phyloP scores from a whole-genome alignment of 495 filamentous ascomycete species.

The Aspergillus carlsbadensis region DNA sequence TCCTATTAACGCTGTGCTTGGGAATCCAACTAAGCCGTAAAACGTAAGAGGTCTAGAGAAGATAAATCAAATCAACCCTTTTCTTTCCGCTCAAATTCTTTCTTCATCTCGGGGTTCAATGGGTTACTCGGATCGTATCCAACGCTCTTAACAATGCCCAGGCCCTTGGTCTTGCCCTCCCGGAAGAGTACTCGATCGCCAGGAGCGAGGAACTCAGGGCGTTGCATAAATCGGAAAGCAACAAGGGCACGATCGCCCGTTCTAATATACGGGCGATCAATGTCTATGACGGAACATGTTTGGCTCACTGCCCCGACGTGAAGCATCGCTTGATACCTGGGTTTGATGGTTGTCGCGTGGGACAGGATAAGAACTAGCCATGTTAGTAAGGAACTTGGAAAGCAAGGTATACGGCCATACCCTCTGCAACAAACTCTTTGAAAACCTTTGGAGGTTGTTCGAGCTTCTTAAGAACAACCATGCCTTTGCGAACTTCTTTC shows the following conservation, averaged over 20 bases:
- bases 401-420: conserved; percentile 35
- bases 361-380: conserved; percentile 81
- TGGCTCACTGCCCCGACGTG: conserved; percentile 95
- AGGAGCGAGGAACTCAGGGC: conserved; percentile 88
- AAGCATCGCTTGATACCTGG: conserved; percentile 97
- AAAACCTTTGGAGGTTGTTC: conserved; percentile 76
- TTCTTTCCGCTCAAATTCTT: conserved; percentile 15
- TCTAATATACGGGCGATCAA: conserved; percentile 92
- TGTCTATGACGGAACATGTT: conserved; percentile 96
- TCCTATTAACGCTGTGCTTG: no score
- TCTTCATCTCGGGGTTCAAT: conserved; percentile 46
- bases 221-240: conserved; percentile 91
- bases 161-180: conserved; percentile 91
- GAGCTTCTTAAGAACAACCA: conserved; percentile 90
- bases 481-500: conserved; percentile 96
- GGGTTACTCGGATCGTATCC: conserved; percentile 75
- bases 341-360: conserved; percentile 98
- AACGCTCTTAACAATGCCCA: conserved; percentile 90
- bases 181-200: conserved; percentile 92
- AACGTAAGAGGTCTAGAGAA: background rate
- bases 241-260: conserved; percentile 91
- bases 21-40: no score
- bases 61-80: background rate
- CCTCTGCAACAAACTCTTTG: conserved; percentile 91
- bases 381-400: conserved; percentile 15